Percentiles rank a stretch among this genome's conserved stretches.
These are phyloP conservation scores for Phallus indusiatus DNA, from an alignment of 768 basidiomycete species.

Conservation along the genomic window DNA sequence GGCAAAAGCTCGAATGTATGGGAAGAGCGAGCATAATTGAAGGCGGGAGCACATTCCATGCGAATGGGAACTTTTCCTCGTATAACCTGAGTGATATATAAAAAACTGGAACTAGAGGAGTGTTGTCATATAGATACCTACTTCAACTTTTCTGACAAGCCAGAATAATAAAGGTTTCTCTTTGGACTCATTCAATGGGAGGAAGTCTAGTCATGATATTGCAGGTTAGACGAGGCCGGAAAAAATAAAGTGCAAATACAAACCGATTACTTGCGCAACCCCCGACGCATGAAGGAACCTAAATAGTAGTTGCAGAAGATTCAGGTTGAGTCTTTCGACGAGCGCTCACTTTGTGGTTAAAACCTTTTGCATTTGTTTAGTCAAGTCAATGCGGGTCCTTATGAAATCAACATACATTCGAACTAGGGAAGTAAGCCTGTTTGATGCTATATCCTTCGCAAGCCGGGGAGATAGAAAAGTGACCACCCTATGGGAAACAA, in stretches of 20 bases:
- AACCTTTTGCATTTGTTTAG: conserved; percentile 3
- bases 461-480: conserved; percentile 80
- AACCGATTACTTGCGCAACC: conserved; percentile 76
- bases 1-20: conserved; percentile 56
- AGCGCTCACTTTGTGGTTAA: conserved; percentile 34
- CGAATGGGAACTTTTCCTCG: conserved; percentile 72
- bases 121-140: conserved; percentile 14
- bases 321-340: conserved; percentile 56
- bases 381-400: not conserved
- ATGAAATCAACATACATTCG: conserved; percentile 44
- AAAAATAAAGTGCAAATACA: conserved; percentile 1
- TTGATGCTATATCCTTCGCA: conserved; percentile 55
- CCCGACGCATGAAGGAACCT: conserved; percentile 32
- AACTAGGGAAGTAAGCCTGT: conserved; percentile 76
- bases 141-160: conserved; percentile 78
- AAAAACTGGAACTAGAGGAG: conserved; percentile 7
- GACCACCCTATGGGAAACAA: conserved; percentile 54
- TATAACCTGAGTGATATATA: conserved; percentile 48
- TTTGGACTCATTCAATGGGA: conserved; percentile 51
- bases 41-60: conserved; percentile 91
- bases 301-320: not conserved
- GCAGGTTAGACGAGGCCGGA: not conserved
- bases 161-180: conserved; percentile 68
- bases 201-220: conserved; percentile 45
- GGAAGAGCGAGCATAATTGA: conserved; percentile 79